A percentile compares a stretch with the other conserved stretches of the same genome.
These are phyloP conservation scores for Talaromyces pinophilus DNA, from an alignment of 2,329 filamentous ascomycete genomes.

Conservation along the genomic window DNA sequence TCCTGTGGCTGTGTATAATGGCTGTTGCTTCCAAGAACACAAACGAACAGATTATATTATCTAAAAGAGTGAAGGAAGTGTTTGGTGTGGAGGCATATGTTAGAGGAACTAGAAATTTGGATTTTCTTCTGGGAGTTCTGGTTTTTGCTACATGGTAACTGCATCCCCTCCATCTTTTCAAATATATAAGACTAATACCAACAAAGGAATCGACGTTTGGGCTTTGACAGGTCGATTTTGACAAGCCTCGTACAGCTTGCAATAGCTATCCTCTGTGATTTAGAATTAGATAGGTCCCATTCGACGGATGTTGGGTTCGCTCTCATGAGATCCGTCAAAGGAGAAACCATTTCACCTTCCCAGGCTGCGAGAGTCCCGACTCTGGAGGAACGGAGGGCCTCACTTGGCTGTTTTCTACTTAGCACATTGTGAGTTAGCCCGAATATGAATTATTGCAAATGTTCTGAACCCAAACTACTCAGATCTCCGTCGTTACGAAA, in stretches of 20 bases:
- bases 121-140: constrained; percentile 5
- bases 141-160: constrained; percentile 11
- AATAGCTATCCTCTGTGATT: constrained; percentile 5
- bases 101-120: constrained; percentile 5
- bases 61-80: not conserved
- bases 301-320: constrained; percentile 5
- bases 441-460: not conserved
- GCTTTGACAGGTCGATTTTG: constrained; percentile 4
- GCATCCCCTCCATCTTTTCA: too few relatives aligned
- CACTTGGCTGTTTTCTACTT: constrained; percentile 18
- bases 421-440: constrained; percentile 8
- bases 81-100: constrained; percentile 14
- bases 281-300: constrained; percentile 7
- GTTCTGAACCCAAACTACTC: not conserved
- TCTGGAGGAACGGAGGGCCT: constrained; percentile 15
- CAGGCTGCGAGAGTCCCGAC: not conserved
- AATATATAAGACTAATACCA: not conserved
- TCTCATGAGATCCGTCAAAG: constrained; percentile 11
- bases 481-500: constrained; percentile 7
- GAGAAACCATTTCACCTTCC: not conserved
- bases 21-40: constrained; percentile 8
- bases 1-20: constrained; percentile 19
- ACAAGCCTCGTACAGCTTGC: constrained; percentile 14
- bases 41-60: constrained; percentile 8
- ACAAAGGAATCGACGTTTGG: constrained; percentile 12